A percentile compares a stretch with the other conserved stretches of the same genome.
These are phyloP conservation scores for Ascochyta rabiei DNA, from an alignment of 2,329 filamentous ascomycete genomes.

Conservation along the genomic window DNA sequence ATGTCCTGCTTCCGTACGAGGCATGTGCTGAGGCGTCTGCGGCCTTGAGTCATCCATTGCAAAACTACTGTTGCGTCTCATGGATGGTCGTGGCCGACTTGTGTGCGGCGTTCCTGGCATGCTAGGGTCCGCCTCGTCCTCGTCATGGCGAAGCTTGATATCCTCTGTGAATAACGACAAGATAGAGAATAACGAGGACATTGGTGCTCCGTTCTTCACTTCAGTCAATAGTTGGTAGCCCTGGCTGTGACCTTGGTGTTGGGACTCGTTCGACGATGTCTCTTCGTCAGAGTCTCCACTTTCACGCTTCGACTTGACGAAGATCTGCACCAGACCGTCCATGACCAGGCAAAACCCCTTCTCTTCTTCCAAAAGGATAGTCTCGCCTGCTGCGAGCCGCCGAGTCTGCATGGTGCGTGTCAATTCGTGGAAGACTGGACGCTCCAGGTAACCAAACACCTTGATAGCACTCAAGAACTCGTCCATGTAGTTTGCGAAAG, in stretches of 20 bases:
- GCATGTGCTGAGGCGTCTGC: conserved; percentile 34
- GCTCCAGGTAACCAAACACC: conserved; percentile 95
- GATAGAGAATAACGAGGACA: conserved; percentile 98
- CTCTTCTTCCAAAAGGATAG: conserved; percentile 92
- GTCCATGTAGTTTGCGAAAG: conserved; percentile 93
- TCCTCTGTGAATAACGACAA: conserved; percentile 97
- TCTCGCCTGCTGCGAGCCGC: conserved; percentile 95
- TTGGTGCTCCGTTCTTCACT: conserved; percentile 95
- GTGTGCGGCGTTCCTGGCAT: conserved; percentile 35
- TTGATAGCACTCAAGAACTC: conserved; percentile 99
- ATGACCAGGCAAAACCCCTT: conserved; percentile 98
- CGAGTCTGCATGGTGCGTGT: conserved; percentile 98
- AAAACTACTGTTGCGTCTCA: conserved; percentile 40
- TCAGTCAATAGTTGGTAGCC: conserved; percentile 95
- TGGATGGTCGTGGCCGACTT: conserved; percentile 24
- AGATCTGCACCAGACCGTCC: conserved; percentile 94
- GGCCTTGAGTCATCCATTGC: conserved; percentile 40
- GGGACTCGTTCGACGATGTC: conserved; percentile 60
- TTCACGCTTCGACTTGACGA: conserved; percentile 81
- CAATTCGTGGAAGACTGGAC: conserved; percentile 95
- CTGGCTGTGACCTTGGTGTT: conserved; percentile 68
- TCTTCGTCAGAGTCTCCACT: conserved; percentile 54
- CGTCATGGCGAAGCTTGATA: conserved; percentile 74
- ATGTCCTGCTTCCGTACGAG: conserved; percentile 28
- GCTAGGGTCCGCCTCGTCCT: conserved; percentile 58